Evolutionary conservation across 139 green algal genomes (phyloP).

Genomic region (Tetraselmis striata): DNA sequence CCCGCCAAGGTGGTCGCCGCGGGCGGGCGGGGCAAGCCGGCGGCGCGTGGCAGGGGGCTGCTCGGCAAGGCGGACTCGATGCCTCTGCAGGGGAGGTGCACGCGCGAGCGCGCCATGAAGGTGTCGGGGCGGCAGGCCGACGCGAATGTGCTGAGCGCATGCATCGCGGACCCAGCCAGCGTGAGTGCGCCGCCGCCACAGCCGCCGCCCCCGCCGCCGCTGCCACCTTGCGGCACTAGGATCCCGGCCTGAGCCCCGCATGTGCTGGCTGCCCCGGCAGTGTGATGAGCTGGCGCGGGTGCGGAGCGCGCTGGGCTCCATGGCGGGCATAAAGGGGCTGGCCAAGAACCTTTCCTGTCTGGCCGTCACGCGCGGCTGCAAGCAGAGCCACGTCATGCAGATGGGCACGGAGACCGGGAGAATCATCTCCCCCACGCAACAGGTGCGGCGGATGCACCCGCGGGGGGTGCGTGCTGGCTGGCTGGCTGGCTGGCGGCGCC

Average conservation of each 20-base stretch:
- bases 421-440: background rate
- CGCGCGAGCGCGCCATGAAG: background rate
- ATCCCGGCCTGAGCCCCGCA: too few species aligned
- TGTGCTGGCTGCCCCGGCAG: too few species aligned
- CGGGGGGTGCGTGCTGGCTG: background rate
- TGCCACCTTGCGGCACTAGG: too few species aligned
- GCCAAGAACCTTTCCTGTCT: conserved; percentile 4
- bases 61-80: background rate
- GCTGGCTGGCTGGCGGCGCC: too few species aligned
- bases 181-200: too few species aligned
- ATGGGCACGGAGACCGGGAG: background rate
- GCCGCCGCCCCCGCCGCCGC: too few species aligned
- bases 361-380: background rate
- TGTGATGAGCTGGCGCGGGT: too few species aligned
- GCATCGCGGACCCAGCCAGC: too few species aligned
- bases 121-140: background rate
- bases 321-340: background rate
- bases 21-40: background rate
- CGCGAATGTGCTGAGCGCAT: too few species aligned
- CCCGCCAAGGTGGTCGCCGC: background rate
- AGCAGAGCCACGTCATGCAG: background rate
- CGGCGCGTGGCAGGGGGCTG: background rate
- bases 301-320: too few species aligned
- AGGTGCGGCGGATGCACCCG: background rate
- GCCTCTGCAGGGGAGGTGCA: conserved; percentile 7